Conservation (phyloP, 73 alveolate genomes). For the Stentor roeselii region DNA sequence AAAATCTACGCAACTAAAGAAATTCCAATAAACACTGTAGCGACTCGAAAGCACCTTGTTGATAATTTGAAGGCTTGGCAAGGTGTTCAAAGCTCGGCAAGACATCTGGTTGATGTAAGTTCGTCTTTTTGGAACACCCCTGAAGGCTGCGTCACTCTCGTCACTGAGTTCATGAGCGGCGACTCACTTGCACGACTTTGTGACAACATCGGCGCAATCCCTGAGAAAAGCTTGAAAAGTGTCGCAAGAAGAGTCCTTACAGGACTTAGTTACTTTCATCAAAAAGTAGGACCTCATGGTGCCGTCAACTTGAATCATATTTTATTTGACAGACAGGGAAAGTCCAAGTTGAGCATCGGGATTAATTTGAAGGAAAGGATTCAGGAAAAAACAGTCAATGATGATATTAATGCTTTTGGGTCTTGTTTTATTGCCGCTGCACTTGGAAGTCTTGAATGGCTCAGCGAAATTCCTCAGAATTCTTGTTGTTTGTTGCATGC, state of each 20-base stretch:
- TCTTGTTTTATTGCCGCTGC: neutral
- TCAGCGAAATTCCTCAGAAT: too few relatives aligned
- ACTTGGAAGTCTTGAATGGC: neutral
- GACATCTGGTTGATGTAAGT: constrained; percentile 25
- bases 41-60: constrained; percentile 22
- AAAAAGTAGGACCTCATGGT: neutral
- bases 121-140: constrained; percentile 49
- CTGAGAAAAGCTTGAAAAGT: constrained; percentile 5
- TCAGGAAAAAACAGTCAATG: neutral
- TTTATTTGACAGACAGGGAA: neutral
- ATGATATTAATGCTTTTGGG: neutral
- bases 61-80: constrained; percentile 41
- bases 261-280: neutral
- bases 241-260: neutral
- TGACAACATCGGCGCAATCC: constrained; percentile 41
- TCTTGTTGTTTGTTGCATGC: too few relatives aligned
- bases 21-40: constrained; percentile 40
- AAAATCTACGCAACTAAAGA: constrained; percentile 36
- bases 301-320: neutral
- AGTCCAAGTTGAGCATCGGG: neutral
- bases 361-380: neutral
- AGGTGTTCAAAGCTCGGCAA: neutral
- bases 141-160: constrained; percentile 40
- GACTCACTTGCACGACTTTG: constrained; percentile 23
- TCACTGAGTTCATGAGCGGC: constrained; percentile 29